These are phyloP conservation scores for Salix caprea DNA, from an alignment of 345 rosid species.

Conservation along the genomic window DNA sequence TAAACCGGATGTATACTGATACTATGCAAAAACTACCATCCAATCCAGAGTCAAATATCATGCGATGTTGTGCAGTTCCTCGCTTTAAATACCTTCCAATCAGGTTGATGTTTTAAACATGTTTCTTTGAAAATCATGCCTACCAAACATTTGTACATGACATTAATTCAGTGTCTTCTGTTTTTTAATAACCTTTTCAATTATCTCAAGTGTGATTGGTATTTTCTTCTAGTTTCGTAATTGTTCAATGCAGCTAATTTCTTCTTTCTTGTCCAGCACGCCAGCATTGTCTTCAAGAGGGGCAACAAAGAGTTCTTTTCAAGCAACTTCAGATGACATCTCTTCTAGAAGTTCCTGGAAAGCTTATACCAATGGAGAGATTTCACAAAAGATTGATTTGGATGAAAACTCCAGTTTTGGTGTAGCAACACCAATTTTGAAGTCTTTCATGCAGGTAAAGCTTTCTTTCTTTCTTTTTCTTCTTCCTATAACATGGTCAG, in stretches of 20 bases:
- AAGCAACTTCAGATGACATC: conserved; percentile 47
- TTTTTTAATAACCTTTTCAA: background rate
- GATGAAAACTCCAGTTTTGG: conserved; percentile 65
- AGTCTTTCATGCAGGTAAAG: conserved; percentile 88
- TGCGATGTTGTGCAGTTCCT: conserved; percentile 90
- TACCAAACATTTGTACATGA: background rate
- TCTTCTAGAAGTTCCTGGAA: conserved; percentile 60
- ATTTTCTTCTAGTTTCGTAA: background rate
- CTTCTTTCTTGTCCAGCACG: conserved; percentile 26
- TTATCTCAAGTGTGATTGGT: background rate
- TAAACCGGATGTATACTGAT: conserved; percentile 83
- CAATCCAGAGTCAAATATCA: conserved; percentile 86
- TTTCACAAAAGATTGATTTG: conserved; percentile 56
- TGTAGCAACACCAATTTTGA: conserved; percentile 80
- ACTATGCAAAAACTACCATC: conserved; percentile 82
- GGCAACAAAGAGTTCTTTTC: conserved; percentile 47
- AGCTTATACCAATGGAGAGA: conserved; percentile 64
- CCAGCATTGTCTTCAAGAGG: conserved; percentile 85
- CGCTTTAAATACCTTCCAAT: conserved; percentile 97
- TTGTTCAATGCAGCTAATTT: background rate
- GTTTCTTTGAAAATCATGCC: background rate
- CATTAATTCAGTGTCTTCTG: background rate
- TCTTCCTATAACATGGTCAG: background rate
- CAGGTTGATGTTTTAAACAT: conserved; percentile 42
- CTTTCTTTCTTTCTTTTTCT: conserved; percentile 1